Evolutionary conservation across 345 rosid genomes (phyloP).

Genomic region (Combretum micranthum): DNA sequence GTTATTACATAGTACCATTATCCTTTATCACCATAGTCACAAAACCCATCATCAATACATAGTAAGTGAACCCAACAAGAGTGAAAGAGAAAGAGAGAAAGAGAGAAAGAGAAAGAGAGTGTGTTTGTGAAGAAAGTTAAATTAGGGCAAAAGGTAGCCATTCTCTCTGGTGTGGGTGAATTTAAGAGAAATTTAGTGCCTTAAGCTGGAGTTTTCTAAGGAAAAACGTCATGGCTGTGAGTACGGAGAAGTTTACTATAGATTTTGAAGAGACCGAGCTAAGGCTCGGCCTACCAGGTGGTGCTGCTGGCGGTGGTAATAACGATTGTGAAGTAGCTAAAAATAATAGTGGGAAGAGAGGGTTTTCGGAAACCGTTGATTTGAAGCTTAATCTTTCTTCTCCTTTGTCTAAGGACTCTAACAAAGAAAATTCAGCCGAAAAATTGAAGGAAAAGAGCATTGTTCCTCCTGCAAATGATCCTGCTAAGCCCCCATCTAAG

Average conservation of each 20-base stretch:
- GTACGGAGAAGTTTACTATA: slow-evolving; percentile 32
- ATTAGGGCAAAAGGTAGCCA: too few relatives aligned
- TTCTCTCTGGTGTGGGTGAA: too few relatives aligned
- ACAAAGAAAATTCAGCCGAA: background rate
- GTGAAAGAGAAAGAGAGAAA: background rate
- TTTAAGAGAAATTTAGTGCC: too few relatives aligned
- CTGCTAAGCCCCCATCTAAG: slow-evolving; percentile 58
- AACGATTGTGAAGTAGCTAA: slow-evolving; percentile 19
- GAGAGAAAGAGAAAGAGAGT: slow-evolving; percentile 2
- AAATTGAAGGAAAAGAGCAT: slow-evolving; percentile 17
- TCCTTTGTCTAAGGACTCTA: slow-evolving; percentile 14
- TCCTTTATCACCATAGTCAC: too few relatives aligned
- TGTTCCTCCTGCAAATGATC: slow-evolving; percentile 15
- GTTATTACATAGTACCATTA: too few relatives aligned
- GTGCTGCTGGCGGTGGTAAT: slow-evolving; percentile 11
- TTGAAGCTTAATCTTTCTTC: slow-evolving; percentile 61
- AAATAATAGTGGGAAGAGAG: slow-evolving; percentile 51
- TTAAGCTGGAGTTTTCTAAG: background rate
- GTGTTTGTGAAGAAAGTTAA: too few relatives aligned
- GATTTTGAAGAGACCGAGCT: slow-evolving; percentile 89
- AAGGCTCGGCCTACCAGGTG: slow-evolving; percentile 66
- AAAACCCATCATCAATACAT: too few relatives aligned
- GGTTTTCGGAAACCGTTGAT: slow-evolving; percentile 64
- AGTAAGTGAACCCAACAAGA: too few relatives aligned
- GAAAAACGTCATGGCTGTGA: slow-evolving; percentile 13